Evolutionary conservation across 108 stramenopile species (phyloP), one percentile per base, ranked within the genome.

Genomic region (Stephanodiscus minutulus): DNA sequence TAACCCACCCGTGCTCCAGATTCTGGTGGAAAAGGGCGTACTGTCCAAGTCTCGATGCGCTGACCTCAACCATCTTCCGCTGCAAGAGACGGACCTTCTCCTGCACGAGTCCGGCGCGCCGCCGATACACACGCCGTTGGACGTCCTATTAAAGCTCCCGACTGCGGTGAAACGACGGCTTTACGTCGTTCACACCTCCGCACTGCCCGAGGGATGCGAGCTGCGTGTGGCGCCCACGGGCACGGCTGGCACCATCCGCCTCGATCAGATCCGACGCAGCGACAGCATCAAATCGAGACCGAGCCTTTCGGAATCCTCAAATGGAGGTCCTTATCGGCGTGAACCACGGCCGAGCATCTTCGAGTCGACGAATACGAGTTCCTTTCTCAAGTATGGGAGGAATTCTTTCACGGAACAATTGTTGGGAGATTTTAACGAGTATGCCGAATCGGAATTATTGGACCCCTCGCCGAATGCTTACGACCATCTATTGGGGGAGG

Each of bases 51-150:
- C 78, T 18, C 64, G 95, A 54, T 88, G 85, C 7, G 88, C 94
- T 9, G 93, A 88, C 69, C 74, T 97, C 12, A 69, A 87, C 57
- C 77, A 92, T 71, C 77, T 96, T 47, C 94, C 97, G 21, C 68
- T 95, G 3, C 96, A 95, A 75, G 81, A 94, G 41, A 86, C 87
- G 21, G 96, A 97, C 71, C 54, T 94, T 13, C 77, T 97, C 29
- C 81, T 96, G 12, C 97, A 97, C 66, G 97, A 97, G 71, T 87
- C 94, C 12, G 97, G 97, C 11, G 93, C 90, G 0, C 94, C 97
- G 12, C 97, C 97, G 9, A 89, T 97, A 47, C 97, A 97, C 80
- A 97, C 97, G 18, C 92, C 97, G 9, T 80, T 97, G 17, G 79
- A 81, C 7, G 95, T 93, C 24, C 81, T 97, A 0, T 27, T 85